These are phyloP conservation scores for Ustilaginoidea virens DNA, from an alignment of 2,329 filamentous ascomycete genomes.

Conservation along the genomic window DNA sequence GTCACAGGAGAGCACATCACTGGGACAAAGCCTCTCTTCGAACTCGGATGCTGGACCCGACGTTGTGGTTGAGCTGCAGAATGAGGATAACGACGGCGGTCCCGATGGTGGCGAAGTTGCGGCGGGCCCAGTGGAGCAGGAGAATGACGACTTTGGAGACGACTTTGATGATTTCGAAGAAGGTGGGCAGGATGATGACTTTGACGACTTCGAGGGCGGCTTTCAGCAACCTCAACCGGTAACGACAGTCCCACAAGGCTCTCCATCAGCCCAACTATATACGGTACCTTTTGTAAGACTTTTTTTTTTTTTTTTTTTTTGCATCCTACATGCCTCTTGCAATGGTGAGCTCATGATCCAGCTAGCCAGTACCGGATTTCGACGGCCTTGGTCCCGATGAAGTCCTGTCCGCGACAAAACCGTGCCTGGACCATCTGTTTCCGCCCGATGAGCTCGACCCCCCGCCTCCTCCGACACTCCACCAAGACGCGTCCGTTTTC, in stretches of 20 bases:
- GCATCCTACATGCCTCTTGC: background rate
- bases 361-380: conserved; percentile 53
- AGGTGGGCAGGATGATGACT: conserved; percentile 37
- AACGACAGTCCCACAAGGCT: conserved; percentile 13
- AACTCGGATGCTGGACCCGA: conserved; percentile 38
- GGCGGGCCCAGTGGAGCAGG: background rate
- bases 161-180: conserved; percentile 50
- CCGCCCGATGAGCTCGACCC: conserved; percentile 38
- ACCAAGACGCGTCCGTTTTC: conserved; percentile 51
- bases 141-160: conserved; percentile 35
- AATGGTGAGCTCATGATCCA: background rate
- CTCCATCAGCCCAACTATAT: conserved; percentile 20
- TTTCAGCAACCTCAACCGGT: conserved; percentile 39
- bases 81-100: background rate
- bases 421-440: conserved; percentile 54
- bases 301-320: too few species aligned
- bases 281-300: conserved; percentile 30
- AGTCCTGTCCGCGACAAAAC: conserved; percentile 43
- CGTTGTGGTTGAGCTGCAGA: conserved; percentile 20
- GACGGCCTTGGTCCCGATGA: conserved; percentile 45
- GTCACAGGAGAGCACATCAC: background rate
- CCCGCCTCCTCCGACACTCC: conserved; percentile 32
- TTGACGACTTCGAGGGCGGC: conserved; percentile 58
- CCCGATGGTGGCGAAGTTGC: background rate
- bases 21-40: conserved; percentile 1